phyloP scores from a whole-genome alignment of 2,329 filamentous ascomycete species.

The Sporothrix protearum region DNA sequence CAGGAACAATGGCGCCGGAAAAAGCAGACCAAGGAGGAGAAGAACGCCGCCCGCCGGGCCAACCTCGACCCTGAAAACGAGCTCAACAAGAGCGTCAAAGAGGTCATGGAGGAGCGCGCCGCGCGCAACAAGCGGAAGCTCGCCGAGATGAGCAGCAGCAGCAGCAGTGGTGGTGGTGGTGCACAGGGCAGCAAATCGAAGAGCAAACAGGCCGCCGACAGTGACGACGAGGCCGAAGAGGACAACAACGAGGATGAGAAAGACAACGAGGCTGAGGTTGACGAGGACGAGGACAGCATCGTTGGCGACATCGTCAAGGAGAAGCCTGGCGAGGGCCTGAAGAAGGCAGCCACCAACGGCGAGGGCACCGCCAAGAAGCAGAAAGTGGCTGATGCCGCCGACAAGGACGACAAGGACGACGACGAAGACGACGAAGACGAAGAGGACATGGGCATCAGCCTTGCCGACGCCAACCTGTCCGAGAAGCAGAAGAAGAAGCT shows the following conservation, averaged over 20 bases:
- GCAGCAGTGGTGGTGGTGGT: slow-evolving; percentile 32
- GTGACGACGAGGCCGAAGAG: slow-evolving; percentile 37
- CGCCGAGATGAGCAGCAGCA: slow-evolving; percentile 50
- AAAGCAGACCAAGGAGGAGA: slow-evolving; percentile 92
- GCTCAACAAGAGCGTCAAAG: slow-evolving; percentile 76
- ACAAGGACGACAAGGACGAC: background rate
- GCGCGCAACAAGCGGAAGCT: slow-evolving; percentile 76
- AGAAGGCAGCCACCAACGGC: slow-evolving; percentile 42
- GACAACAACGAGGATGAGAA: slow-evolving; percentile 37
- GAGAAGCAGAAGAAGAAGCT: slow-evolving; percentile 49
- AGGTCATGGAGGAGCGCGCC: slow-evolving; percentile 76
- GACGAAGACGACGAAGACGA: slow-evolving; percentile 29
- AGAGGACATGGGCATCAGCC: slow-evolving; percentile 27
- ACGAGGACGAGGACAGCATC: slow-evolving; percentile 44
- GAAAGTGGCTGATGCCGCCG: slow-evolving; percentile 31
- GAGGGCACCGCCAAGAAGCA: slow-evolving; percentile 52
- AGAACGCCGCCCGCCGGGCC: slow-evolving; percentile 53
- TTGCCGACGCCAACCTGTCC: slow-evolving; percentile 34
- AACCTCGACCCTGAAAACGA: slow-evolving; percentile 90
- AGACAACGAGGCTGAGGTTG: slow-evolving; percentile 38
- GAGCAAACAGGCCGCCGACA: slow-evolving; percentile 23
- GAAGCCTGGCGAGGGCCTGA: slow-evolving; percentile 62
- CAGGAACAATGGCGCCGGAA: slow-evolving; percentile 92
- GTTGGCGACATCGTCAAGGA: slow-evolving; percentile 55
- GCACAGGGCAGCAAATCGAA: background rate